phyloP scores from a whole-genome alignment of 108 stramenopile species.

The Nitzschia sp. region DNA sequence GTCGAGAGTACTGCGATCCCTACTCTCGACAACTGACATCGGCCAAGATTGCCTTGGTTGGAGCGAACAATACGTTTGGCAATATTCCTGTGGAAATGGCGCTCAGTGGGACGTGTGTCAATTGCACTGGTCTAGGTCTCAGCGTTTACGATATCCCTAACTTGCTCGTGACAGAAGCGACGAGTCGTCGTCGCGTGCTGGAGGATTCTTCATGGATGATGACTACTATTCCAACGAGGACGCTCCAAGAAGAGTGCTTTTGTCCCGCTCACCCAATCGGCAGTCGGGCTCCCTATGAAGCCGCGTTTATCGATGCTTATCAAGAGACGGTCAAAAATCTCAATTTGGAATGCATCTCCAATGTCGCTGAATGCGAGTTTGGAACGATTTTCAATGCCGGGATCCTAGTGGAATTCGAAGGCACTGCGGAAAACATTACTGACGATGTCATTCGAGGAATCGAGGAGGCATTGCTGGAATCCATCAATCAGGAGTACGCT shows the following conservation, averaged over 20 bases:
- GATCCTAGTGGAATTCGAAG: background rate
- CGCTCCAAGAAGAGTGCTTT: background rate
- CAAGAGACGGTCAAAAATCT: background rate
- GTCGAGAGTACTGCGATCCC: slow-evolving; percentile 15
- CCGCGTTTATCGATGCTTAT: slow-evolving; percentile 1
- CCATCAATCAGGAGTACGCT: background rate
- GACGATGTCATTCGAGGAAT: background rate
- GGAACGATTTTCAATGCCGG: slow-evolving; percentile 7
- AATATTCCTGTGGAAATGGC: slow-evolving; percentile 8
- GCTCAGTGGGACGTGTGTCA: background rate
- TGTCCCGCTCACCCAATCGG: slow-evolving; percentile 12
- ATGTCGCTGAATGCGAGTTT: background rate
- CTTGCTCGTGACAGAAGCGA: background rate
- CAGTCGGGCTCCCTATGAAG: slow-evolving; percentile 11
- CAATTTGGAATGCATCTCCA: background rate
- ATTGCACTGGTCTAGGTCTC: background rate
- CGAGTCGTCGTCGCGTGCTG: background rate
- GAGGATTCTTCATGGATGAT: background rate
- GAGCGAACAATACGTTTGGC: background rate
- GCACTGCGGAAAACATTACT: background rate
- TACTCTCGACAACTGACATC: background rate
- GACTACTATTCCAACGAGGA: background rate
- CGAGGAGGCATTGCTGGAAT: background rate
- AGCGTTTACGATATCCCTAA: background rate
- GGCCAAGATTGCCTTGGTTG: background rate